phyloP scores from a whole-genome alignment of 1,284 basidiomycete species.

The Taiwanofungus camphoratus region DNA sequence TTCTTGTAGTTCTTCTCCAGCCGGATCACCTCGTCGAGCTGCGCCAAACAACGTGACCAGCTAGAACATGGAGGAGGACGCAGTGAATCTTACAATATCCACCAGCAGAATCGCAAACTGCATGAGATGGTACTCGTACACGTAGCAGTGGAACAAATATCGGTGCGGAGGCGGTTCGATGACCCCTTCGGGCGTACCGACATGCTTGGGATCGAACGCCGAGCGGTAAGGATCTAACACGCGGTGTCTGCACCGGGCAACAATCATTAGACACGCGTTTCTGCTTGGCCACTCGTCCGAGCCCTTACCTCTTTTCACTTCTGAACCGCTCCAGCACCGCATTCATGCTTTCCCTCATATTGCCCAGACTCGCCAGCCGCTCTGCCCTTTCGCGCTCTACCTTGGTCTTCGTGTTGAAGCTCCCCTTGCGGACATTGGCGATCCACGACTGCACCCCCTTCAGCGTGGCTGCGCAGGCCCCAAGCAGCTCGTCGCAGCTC shows the following conservation, averaged over 20 bases:
- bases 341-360: constrained; percentile 35
- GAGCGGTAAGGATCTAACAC: constrained; percentile 69
- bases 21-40: constrained; percentile 51
- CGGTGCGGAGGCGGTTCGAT: constrained; percentile 49
- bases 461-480: constrained; percentile 41
- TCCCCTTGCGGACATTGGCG: constrained; percentile 33
- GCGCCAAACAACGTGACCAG: constrained; percentile 3
- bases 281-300: neutral
- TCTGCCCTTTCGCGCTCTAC: constrained; percentile 32
- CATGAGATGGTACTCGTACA: constrained; percentile 53
- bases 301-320: constrained; percentile 43
- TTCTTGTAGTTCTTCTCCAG: constrained; percentile 50
- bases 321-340: constrained; percentile 43
- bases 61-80: neutral
- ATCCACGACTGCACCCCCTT: constrained; percentile 50
- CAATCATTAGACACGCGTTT: constrained; percentile 6
- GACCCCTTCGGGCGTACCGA: constrained; percentile 24
- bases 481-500: constrained; percentile 55
- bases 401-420: constrained; percentile 32
- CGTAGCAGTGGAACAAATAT: constrained; percentile 61
- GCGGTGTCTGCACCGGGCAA: constrained; percentile 43
- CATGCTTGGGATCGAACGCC: constrained; percentile 48
- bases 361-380: constrained; percentile 29
- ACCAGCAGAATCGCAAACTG: constrained; percentile 23
- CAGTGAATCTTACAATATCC: constrained; percentile 23